Evolutionary conservation across 495 filamentous ascomycete species (phyloP), one percentile per base, ranked within the genome.

Genomic region (Penicillium samsonianum): DNA sequence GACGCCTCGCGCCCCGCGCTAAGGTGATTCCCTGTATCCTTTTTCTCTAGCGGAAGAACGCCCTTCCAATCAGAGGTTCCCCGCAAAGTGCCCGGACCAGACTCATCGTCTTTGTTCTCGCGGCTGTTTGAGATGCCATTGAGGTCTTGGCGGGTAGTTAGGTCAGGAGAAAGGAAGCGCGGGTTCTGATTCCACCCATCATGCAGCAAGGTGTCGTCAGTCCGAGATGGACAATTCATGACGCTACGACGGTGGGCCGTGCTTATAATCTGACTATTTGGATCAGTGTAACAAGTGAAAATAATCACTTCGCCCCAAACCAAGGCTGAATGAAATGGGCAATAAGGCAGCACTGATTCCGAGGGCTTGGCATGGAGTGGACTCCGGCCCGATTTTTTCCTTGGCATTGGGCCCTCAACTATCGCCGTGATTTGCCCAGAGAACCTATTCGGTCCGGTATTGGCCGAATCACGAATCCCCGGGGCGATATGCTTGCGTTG

Each of bases 221-320:
- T 82, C 45, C 80, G 68, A 14, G 82, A 84, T 4, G 81, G 82
- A 55, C 81, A 79, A 57, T 84, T 85, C 82, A 84, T 85, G 62
- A 54, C 73, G 65, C 30, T 30, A 46, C 25, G 7, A 6, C 14
- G 20, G 25, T 19, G 23, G 4, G 9, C 9, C 23, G 14, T 31
- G 19, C 8, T 38, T 38, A 16, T 17, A 28, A n/a, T n/a, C n/a
- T 38, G 17, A n/a, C 25, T 51, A 35, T 17, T 7, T 38, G 6
- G 16, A 28, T 17, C 19, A 51, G 19, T 23, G 30, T 33, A 33
- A 22, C 33, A 51, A 17, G 19, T 26, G 22, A 38, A 46, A 53
- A 54, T 30, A 17, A 42, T 26, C n/a, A 20, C 19, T 35, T 35
- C 28, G 25, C 46, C 28, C 33, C 48, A n/a, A n/a, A n/a, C n/a